Evolutionary conservation across 345 rosid species (phyloP).

Genomic region (Combretum micranthum): DNA sequence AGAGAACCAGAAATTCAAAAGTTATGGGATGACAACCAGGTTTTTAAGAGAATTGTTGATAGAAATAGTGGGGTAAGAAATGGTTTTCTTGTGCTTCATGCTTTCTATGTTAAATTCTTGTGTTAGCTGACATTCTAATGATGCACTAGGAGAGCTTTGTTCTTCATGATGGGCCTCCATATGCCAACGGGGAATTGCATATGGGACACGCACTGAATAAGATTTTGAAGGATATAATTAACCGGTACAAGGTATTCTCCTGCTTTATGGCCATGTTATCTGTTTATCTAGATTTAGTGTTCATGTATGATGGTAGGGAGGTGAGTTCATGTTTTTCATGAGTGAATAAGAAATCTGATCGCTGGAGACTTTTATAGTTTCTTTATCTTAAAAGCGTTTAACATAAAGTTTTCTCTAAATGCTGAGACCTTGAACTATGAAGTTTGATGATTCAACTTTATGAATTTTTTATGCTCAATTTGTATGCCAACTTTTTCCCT

Average conservation of each 20-base stretch:
- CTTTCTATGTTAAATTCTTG: slow-evolving; percentile 13
- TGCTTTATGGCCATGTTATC: slow-evolving; percentile 2
- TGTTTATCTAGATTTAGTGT: too few relatives aligned
- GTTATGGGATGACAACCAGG: slow-evolving; percentile 78
- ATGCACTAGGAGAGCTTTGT: slow-evolving; percentile 65
- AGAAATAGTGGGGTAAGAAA: slow-evolving; percentile 69
- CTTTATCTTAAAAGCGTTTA: too few relatives aligned
- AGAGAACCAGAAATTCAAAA: slow-evolving; percentile 96
- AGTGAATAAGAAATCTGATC: too few relatives aligned
- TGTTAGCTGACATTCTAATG: slow-evolving; percentile 25
- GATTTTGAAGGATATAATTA: slow-evolving; percentile 91
- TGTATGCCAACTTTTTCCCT: too few relatives aligned
- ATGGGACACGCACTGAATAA: slow-evolving; percentile 97
- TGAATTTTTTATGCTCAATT: too few relatives aligned
- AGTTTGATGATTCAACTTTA: too few relatives aligned
- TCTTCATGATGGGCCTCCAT: slow-evolving; percentile 97
- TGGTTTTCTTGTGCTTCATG: slow-evolving; percentile 1
- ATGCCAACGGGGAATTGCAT: slow-evolving; percentile 90
- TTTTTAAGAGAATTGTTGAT: slow-evolving; percentile 65
- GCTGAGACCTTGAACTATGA: too few relatives aligned
- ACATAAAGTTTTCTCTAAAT: too few relatives aligned
- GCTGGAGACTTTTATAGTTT: too few relatives aligned
- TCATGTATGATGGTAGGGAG: too few relatives aligned
- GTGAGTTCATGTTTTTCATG: too few relatives aligned
- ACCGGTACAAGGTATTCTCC: slow-evolving; percentile 72